Evolutionary conservation across 1,284 basidiomycete species (phyloP), one percentile per base, ranked within the genome.

Genomic region (Melampsora americana): DNA sequence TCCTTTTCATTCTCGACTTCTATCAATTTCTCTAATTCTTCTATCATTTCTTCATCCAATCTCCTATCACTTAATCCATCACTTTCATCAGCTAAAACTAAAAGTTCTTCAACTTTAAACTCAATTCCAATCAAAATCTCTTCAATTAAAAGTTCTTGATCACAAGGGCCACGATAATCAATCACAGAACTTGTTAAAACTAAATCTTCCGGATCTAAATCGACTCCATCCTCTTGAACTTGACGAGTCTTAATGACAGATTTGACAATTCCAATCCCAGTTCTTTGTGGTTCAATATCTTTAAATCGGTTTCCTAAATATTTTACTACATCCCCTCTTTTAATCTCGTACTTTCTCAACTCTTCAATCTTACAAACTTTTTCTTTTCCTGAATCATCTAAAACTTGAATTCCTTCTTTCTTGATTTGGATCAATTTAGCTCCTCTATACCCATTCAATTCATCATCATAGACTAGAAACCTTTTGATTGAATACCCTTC

Each of bases 51-150:
- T 26, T 74, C 44, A 14, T 50, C 44, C 14, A 74, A 42, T 16
- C 14, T n/a, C 23, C 71, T 44, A 26, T 74, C 71, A 20, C 66
- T 74, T n/a, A 74, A 42, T n/a, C 71, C 35, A 23, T 23, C 59
- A 53, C 30, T 26, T 46, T 35, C 35, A 44, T 20, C 44, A 11
- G 64, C 42, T 16, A 74, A 4, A 39, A 74, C 35, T 46, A 74
- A 50, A n/a, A 74, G n/a, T 12, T 50, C 71, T 66, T 66, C 71
- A 53, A 74, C 30, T 35, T 66, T 44, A 42, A 74, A 74, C 28
- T 64, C 48, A 12, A 23, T 4, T 14, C 28, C 18, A 35, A 60
- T 30, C 30, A 35, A 18, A 61, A n/a, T 11, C 18, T 12, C 16
- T 48, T 56, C 64, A 20, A 23, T 14, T n/a, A 20, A 9, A 5